Base-by-base conservation (phyloP, 192 early-diverging fungal genomes). In the Backusella mclennaniae region DNA sequence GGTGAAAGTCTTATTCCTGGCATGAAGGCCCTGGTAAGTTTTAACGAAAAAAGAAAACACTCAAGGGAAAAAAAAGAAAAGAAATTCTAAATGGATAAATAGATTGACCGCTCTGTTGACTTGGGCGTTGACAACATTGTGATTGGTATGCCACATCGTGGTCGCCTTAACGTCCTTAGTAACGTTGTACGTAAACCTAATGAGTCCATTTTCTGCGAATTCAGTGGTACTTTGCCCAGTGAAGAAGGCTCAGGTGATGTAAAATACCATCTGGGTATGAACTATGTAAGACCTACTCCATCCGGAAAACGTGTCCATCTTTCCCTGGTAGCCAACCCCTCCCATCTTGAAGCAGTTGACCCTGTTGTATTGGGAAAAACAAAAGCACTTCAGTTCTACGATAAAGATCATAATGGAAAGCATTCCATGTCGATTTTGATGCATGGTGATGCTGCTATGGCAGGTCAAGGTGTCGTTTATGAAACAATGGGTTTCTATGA, bases 321-420 rank as follows among this genome's bases (percentile, higher is more conserved):
- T 72, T 97, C 96, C 56, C 89, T 99, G 74, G 96, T 95, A 69
- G 96, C 97, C 53, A 99, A 99, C 87, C 97, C 97, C 52, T 99
- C 97, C 44, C 97, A 99, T 82, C 88, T 99, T 84, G 97, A 99
- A 85, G 95, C 96, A 36, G 96, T 95, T 5, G 93, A 99, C 82
- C 96, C 96, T n/a, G 96, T 99, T 15, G 97, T 99, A n/a, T 89
- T 96, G 73, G 97, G 97, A 76, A 99, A 99, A 88, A 96, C 96
- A 42, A 93, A 96, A 74, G 97, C 94, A 39, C 89, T 94, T 81
- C 97, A 98, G 86, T 94, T 94, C 85, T 98, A 96, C 85, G 92
- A 89, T 82, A 91, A 93, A 86, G 97, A 98, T 84, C 88, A 91
- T 69, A 83, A 89, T 41, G 90, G 92, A 73, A 87, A 81, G 56